Evolutionary conservation across 768 basidiomycete species (phyloP), one percentile per base, ranked within the genome.

Genomic region (Dentipellis fragilis): DNA sequence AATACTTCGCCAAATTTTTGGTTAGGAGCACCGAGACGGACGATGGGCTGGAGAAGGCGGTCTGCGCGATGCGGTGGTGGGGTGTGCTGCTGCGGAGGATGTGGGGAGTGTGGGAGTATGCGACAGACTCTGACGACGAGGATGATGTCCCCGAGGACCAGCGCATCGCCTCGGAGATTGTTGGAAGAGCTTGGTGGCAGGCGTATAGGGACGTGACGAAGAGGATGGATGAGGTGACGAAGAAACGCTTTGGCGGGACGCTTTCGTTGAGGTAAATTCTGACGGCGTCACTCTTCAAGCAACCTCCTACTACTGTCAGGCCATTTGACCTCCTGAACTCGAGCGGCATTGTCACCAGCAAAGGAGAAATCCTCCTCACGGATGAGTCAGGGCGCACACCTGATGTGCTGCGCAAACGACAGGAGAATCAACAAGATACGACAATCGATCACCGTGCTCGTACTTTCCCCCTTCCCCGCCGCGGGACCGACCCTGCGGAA

Each of bases 1-100:
- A 84, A 21, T 85, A 81, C 61, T 84, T 97, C 54, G 74, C 78
- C 16, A 84, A 79, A 56, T 95, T 81, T 64, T 70, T 95, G 49
- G 72, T 86, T 50, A 79, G 80, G 59, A 83, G 80, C 55, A 80
- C 87, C 37, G 82, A 85, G 63, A 72, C 76, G n/a, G 86, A 92
- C 65, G 77, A 63, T n/a, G 82, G 89, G 0, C 69, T 91, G 40
- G 85, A 86, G 69, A 79, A 79, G 58, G 86, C 83, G 52, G 68
- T 87, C 11, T 79, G 79, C 22, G 79, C 89, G 16, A 73, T 90
- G 75, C 84, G 79, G 63, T 94, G 87, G 88, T 93, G 91, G 93
- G 68, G 82, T 59, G 75, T 85, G 35, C 65, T 93, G 23, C 66
- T 91, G 62, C 72, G 84, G 62, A 71, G 83, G 58, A 68, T 79